phyloP scores from a whole-genome alignment of 2,329 filamentous ascomycete genomes.

The Claviceps capensis region DNA sequence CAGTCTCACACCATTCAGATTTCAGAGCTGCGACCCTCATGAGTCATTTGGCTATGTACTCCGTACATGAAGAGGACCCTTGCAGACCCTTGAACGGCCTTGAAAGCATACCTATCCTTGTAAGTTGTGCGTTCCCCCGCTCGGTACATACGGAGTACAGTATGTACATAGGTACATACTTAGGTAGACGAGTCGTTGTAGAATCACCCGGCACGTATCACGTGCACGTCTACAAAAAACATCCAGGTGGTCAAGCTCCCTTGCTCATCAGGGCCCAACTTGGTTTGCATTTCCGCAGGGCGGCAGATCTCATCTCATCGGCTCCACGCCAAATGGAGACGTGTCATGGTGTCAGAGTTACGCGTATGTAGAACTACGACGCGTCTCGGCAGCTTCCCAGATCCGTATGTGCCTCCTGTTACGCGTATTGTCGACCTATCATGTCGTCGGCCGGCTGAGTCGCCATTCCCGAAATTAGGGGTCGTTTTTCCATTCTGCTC shows the following conservation, averaged over 20 bases:
- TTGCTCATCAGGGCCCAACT: no score
- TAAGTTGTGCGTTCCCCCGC: no score
- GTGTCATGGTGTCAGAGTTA: no score
- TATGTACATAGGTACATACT: no score
- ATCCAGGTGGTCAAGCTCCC: slow-evolving; percentile 18
- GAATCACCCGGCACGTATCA: background rate
- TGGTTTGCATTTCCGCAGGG: background rate
- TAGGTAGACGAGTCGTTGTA: background rate
- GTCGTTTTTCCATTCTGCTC: background rate
- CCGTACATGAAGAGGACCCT: no score
- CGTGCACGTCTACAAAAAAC: slow-evolving; percentile 10
- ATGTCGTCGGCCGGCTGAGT: background rate
- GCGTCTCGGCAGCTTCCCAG: background rate
- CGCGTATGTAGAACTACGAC: background rate
- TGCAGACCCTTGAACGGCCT: no score
- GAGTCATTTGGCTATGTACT: no score
- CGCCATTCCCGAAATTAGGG: background rate
- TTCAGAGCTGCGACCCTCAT: no score
- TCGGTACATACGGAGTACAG: no score
- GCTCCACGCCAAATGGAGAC: background rate
- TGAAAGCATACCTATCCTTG: no score
- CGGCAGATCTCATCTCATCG: background rate
- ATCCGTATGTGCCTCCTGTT: background rate
- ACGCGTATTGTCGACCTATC: background rate
- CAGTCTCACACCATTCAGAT: no score